A percentile compares a stretch with the other conserved stretches of the same genome.
Evolutionary conservation across 306 rosid genomes (phyloP).

Genomic region (Vicia villosa): DNA sequence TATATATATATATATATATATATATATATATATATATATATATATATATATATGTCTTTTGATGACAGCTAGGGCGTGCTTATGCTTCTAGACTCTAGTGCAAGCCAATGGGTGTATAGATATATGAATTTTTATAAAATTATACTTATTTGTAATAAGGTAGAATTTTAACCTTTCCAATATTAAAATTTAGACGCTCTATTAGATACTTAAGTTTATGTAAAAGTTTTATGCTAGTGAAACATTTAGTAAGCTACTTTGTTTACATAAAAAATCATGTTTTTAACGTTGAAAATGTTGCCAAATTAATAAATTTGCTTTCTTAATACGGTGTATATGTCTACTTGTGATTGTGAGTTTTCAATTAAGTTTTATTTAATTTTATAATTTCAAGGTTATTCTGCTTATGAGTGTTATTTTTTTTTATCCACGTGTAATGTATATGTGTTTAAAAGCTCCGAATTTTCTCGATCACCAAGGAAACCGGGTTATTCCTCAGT

Average conservation of each 20-base stretch:
- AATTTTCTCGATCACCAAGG: not conserved
- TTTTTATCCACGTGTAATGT: not conserved
- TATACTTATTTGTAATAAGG: not conserved
- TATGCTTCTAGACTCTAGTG: not conserved
- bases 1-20: too few species aligned
- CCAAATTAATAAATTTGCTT: not conserved
- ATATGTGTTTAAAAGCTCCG: not conserved
- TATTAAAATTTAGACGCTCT: conserved; percentile 1
- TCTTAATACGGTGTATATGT: not conserved
- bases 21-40: too few species aligned
- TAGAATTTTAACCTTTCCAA: not conserved
- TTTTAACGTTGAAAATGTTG: not conserved
- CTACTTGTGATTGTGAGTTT: not conserved
- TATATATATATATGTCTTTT: not conserved
- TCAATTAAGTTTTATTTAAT: not conserved
- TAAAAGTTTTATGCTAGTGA: not conserved
- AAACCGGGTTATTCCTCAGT: not conserved
- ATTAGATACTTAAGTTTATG: not conserved
- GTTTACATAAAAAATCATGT: not conserved
- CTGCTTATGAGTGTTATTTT: not conserved
- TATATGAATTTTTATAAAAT: not conserved
- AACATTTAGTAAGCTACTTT: not conserved
- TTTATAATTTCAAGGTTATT: not conserved
- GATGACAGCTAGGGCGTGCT: not conserved
- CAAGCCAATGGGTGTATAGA: not conserved